A percentile compares a stretch with the other conserved stretches of the same genome.
phyloP scores from a whole-genome alignment of 768 basidiomycete species.

The Suillus brevipes region DNA sequence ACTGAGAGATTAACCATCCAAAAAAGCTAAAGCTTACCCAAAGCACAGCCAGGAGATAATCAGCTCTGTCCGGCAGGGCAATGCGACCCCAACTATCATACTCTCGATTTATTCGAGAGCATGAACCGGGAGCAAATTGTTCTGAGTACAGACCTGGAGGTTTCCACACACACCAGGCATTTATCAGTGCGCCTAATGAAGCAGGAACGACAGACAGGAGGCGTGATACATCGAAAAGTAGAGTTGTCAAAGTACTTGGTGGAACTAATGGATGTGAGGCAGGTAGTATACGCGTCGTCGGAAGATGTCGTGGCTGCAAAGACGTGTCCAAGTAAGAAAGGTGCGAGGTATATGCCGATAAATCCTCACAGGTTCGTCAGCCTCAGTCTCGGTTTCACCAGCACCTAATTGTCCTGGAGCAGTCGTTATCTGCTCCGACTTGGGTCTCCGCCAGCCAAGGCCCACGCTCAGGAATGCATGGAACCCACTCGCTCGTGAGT shows the following conservation, averaged over 20 bases:
- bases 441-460: slow-evolving; percentile 37
- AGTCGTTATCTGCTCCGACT: slow-evolving; percentile 56
- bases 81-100: slow-evolving; percentile 28
- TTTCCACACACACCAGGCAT: slow-evolving; percentile 52
- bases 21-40: slow-evolving; percentile 53
- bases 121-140: slow-evolving; percentile 12
- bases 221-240: slow-evolving; percentile 71
- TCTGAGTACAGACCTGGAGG: slow-evolving; percentile 37
- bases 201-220: slow-evolving; percentile 75
- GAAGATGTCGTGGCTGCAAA: slow-evolving; percentile 59
- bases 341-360: slow-evolving; percentile 10
- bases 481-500: slow-evolving; percentile 20
- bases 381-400: slow-evolving; percentile 79
- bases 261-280: slow-evolving; percentile 52
- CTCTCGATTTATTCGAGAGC: slow-evolving; percentile 4
- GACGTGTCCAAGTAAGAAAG: neutral
- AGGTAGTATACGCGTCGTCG: slow-evolving; percentile 63
- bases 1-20: neutral
- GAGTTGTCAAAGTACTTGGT: slow-evolving; percentile 47
- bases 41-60: slow-evolving; percentile 65
- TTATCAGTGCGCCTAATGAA: slow-evolving; percentile 61
- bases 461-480: slow-evolving; percentile 28
- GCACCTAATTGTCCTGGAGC: slow-evolving; percentile 58
- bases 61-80: slow-evolving; percentile 52
- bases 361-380: slow-evolving; percentile 67